A percentile compares a stretch with the other conserved stretches of the same genome.
Conservation (phyloP, 345 rosid species). For the Brassica cretica region DNA sequence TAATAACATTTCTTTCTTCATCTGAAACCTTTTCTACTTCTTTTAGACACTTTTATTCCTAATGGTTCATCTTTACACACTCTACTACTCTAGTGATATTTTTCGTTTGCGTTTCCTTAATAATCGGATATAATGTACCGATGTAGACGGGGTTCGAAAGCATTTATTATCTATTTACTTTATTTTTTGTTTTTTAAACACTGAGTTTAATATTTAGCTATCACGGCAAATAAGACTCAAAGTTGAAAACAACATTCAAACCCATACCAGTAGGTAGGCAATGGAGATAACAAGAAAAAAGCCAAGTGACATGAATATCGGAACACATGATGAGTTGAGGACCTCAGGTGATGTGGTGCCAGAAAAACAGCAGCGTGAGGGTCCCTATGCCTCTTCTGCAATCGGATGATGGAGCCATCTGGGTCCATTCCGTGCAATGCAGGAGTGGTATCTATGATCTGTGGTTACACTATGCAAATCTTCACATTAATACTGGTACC, state of each 20-base stretch:
- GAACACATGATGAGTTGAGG: too few species aligned
- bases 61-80: not conserved
- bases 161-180: not conserved
- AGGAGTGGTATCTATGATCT: not conserved
- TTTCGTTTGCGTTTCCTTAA: not conserved
- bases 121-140: not conserved
- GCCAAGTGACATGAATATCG: too few species aligned
- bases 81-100: not conserved
- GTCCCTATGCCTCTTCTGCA: not conserved
- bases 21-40: not conserved
- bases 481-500: not conserved
- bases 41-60: not conserved
- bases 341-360: too few species aligned
- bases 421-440: not conserved
- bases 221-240: not conserved
- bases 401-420: not conserved
- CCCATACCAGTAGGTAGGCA: too few species aligned
- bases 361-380: too few species aligned
- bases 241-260: not conserved
- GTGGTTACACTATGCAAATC: not conserved
- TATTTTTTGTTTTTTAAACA: not conserved
- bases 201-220: not conserved
- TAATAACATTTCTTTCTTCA: conserved; percentile 1
- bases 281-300: too few species aligned
- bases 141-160: not conserved